Evolutionary conservation across 2,329 filamentous ascomycete species (phyloP).

Genomic region (Exophiala dermatitidis): DNA sequence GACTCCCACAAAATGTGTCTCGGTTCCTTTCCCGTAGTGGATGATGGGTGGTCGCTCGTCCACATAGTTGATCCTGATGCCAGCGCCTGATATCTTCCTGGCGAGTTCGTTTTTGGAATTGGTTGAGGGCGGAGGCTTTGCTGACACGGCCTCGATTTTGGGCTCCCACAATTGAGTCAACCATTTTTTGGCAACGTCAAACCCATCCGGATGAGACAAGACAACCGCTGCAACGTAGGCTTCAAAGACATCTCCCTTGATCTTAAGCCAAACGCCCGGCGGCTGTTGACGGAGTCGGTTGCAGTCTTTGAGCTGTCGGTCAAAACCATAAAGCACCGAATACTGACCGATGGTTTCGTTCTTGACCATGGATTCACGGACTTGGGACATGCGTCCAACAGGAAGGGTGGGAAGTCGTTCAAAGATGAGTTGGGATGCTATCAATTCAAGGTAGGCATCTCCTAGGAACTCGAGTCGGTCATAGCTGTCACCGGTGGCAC

Average conservation of each 20-base stretch:
- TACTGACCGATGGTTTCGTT: slow-evolving; percentile 71
- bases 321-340: slow-evolving; percentile 62
- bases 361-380: slow-evolving; percentile 71
- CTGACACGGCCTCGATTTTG: slow-evolving; percentile 43
- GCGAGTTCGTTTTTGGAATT: slow-evolving; percentile 50
- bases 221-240: slow-evolving; percentile 78
- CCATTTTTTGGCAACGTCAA: slow-evolving; percentile 59
- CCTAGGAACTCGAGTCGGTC: slow-evolving; percentile 84
- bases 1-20: slow-evolving; percentile 40
- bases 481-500: slow-evolving; percentile 46
- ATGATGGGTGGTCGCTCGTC: slow-evolving; percentile 35
- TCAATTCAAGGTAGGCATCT: slow-evolving; percentile 74
- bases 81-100: slow-evolving; percentile 49
- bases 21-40: slow-evolving; percentile 32
- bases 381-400: slow-evolving; percentile 63
- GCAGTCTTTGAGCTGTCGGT: slow-evolving; percentile 54
- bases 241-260: slow-evolving; percentile 81
- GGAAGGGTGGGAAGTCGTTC: slow-evolving; percentile 59
- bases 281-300: slow-evolving; percentile 29
- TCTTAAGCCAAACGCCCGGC: slow-evolving; percentile 54
- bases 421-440: slow-evolving; percentile 68
- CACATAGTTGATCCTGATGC: slow-evolving; percentile 56
- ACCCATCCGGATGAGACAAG: slow-evolving; percentile 56
- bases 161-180: slow-evolving; percentile 66
- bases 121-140: slow-evolving; percentile 27